Conservation (phyloP, 768 basidiomycete species). For the Cystofilobasidium bisporidii region DNA sequence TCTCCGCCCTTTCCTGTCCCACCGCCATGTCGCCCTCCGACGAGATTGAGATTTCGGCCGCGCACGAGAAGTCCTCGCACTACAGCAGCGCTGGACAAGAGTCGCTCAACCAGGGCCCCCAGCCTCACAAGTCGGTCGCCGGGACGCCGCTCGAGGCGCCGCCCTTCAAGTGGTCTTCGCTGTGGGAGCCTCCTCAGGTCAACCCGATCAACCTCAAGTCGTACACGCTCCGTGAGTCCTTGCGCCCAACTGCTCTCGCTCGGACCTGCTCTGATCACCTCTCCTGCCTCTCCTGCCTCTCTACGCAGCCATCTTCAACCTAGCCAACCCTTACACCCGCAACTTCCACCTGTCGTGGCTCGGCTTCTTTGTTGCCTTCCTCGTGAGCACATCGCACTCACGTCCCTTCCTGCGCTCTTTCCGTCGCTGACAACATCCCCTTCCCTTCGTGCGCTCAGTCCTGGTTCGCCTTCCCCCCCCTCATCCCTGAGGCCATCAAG, state of each 20-base stretch:
- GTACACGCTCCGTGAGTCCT: conserved; percentile 48
- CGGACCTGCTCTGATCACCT: no score
- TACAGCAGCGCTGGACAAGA: background rate
- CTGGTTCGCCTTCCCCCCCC: conserved; percentile 57
- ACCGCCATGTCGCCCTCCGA: background rate
- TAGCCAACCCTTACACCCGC: conserved; percentile 46
- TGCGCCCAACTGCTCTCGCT: conserved; percentile 47
- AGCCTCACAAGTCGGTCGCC: background rate
- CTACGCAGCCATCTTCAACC: conserved; percentile 45
- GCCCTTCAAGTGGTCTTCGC: conserved; percentile 25
- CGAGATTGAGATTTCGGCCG: background rate
- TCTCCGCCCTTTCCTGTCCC: no score
- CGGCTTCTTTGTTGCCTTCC: conserved; percentile 16
- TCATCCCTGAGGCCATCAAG: conserved; percentile 52
- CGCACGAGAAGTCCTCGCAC: background rate
- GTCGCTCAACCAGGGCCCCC: background rate
- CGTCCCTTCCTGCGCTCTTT: conserved; percentile 50
- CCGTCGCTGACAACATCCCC: background rate
- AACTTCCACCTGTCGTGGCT: conserved; percentile 48
- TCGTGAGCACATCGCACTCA: conserved; percentile 35
- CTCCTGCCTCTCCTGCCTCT: no score
- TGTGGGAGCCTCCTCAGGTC: conserved; percentile 38
- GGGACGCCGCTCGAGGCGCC: conserved; percentile 34
- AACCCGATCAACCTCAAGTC: conserved; percentile 51
- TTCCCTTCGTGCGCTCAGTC: conserved; percentile 26